These are phyloP conservation scores for Podaxis sp. DNA, from an alignment of 768 basidiomycete genomes.

Conservation along the genomic window DNA sequence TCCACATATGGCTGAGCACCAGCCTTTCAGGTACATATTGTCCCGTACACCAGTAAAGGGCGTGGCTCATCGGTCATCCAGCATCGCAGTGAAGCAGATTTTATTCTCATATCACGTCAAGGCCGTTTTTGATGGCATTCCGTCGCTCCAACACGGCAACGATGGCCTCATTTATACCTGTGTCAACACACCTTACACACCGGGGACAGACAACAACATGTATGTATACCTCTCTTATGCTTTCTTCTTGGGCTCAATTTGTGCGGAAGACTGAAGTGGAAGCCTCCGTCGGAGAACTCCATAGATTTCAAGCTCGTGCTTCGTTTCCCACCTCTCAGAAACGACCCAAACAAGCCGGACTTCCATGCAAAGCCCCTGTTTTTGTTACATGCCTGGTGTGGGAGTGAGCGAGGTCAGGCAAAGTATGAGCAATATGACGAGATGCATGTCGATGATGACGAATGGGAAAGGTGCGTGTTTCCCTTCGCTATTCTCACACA, in stretches of 20 bases:
- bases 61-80: conserved; percentile 30
- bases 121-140: conserved; percentile 85
- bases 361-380: conserved; percentile 85
- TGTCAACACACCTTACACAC: conserved; percentile 79
- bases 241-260: neutral
- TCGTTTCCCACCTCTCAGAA: conserved; percentile 76
- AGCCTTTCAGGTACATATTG: conserved; percentile 82
- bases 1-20: conserved; percentile 58
- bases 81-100: conserved; percentile 87
- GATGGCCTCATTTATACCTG: conserved; percentile 98
- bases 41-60: neutral
- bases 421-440: conserved; percentile 84
- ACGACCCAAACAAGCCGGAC: conserved; percentile 64
- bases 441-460: conserved; percentile 82
- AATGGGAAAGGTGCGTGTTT: conserved; percentile 85
- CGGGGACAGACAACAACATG: conserved; percentile 88
- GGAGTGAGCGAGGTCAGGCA: conserved; percentile 53
- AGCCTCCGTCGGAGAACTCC: conserved; percentile 96
- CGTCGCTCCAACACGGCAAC: conserved; percentile 83
- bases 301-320: conserved; percentile 96
- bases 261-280: conserved; percentile 87
- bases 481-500: neutral
- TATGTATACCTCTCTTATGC: conserved; percentile 35
- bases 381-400: conserved; percentile 79
- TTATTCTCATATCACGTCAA: conserved; percentile 85